A percentile compares a stretch with the other conserved stretches of the same genome.
These are phyloP conservation scores for Naganishia onofrii DNA, from an alignment of 768 basidiomycete species.

Conservation along the genomic window DNA sequence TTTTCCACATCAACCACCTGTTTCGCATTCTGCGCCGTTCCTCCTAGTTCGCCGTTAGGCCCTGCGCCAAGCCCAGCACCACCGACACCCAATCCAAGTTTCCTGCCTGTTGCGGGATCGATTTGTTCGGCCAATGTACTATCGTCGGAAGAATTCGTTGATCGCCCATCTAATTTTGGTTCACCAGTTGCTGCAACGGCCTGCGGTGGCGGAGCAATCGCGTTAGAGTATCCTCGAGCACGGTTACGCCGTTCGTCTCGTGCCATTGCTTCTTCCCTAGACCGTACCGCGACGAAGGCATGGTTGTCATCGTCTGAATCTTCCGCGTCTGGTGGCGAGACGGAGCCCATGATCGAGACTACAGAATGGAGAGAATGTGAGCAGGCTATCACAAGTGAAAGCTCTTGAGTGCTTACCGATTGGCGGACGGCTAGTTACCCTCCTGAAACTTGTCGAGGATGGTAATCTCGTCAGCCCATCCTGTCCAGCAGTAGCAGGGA, in stretches of 20 bases:
- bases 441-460: neutral
- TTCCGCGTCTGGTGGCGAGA: conserved; percentile 10
- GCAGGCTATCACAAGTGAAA: neutral
- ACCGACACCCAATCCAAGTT: neutral
- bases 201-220: neutral
- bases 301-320: conserved; percentile 20
- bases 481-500: neutral
- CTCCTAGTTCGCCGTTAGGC: conserved; percentile 9
- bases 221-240: conserved; percentile 18
- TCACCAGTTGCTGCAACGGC: neutral
- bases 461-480: conserved; percentile 14
- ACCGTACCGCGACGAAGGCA: conserved; percentile 22
- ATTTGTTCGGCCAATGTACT: conserved; percentile 6
- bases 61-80: conserved; percentile 6
- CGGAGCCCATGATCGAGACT: conserved; percentile 24
- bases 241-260: conserved; percentile 24
- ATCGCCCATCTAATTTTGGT: neutral
- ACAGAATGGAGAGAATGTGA: neutral
- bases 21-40: conserved; percentile 21
- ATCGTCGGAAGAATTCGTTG: neutral
- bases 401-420: neutral
- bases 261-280: conserved; percentile 22
- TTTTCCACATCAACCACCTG: conserved; percentile 15
- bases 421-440: conserved; percentile 7
- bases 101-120: conserved; percentile 13